Percentiles rank a stretch among this genome's conserved stretches.
Conservation (phyloP, 805 yeast genomes). For the Saturnispora besseyi region DNA sequence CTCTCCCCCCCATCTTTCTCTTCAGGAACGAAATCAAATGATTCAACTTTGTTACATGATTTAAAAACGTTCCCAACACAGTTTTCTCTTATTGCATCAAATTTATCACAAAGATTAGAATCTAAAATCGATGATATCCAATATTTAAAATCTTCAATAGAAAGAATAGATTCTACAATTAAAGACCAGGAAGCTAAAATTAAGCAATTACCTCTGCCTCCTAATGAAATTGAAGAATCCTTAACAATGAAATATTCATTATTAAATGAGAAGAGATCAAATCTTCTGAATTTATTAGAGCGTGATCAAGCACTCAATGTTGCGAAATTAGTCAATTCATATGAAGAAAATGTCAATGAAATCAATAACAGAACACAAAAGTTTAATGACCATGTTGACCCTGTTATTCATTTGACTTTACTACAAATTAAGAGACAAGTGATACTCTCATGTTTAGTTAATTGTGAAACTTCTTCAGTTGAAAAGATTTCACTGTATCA, state of each 20-base stretch:
- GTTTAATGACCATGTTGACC: slow-evolving; percentile 15
- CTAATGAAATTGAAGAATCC: slow-evolving; percentile 1
- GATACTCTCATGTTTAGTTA: background rate
- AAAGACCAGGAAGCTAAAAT: slow-evolving; percentile 12
- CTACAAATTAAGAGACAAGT: slow-evolving; percentile 29
- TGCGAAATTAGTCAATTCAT: slow-evolving; percentile 49
- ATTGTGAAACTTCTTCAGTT: slow-evolving; percentile 4
- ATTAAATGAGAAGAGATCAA: slow-evolving; percentile 23
- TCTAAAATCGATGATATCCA: slow-evolving; percentile 4
- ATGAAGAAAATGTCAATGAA: slow-evolving; percentile 29
- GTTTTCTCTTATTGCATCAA: background rate
- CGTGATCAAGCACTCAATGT: slow-evolving; percentile 54
- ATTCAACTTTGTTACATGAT: background rate
- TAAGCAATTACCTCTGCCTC: background rate
- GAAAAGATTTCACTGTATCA: slow-evolving; percentile 48
- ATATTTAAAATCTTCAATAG: slow-evolving; percentile 8
- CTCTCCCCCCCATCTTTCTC: background rate
- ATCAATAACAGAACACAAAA: background rate
- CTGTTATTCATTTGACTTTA: slow-evolving; percentile 27
- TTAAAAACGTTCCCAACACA: slow-evolving; percentile 3
- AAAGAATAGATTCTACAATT: slow-evolving; percentile 5
- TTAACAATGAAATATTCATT: slow-evolving; percentile 1
- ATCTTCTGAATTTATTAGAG: slow-evolving; percentile 36
- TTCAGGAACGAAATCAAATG: background rate
- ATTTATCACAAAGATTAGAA: slow-evolving; percentile 1